phyloP scores from a whole-genome alignment of 2,329 filamentous ascomycete genomes.

The Verruconis gallopava region DNA sequence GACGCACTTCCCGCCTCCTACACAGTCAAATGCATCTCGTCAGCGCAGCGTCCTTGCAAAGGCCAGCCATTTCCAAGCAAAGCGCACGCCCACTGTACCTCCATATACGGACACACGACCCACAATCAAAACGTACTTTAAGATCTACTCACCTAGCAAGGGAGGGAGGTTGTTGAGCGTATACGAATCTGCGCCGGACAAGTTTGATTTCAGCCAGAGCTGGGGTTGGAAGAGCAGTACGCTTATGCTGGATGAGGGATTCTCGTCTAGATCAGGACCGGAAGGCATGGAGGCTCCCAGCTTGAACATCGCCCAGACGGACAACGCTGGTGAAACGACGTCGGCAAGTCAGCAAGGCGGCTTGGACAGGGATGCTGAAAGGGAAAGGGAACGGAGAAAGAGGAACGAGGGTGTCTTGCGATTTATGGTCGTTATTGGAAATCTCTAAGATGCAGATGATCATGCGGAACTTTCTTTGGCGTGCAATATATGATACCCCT shows the following conservation, averaged over 20 bases:
- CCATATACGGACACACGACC: slow-evolving; percentile 42
- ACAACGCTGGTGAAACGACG: slow-evolving; percentile 11
- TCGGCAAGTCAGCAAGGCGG: neutral
- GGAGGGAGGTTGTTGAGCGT: slow-evolving; percentile 45
- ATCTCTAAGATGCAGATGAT: slow-evolving; percentile 24
- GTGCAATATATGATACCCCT: no score
- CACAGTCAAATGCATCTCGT: slow-evolving; percentile 10
- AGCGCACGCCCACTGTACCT: slow-evolving; percentile 30
- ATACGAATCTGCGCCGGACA: slow-evolving; percentile 45
- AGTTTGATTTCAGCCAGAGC: slow-evolving; percentile 47
- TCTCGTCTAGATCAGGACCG: slow-evolving; percentile 12
- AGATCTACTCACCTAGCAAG: slow-evolving; percentile 46
- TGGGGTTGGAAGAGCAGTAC: slow-evolving; percentile 50
- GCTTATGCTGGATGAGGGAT: slow-evolving; percentile 40
- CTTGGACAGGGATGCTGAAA: slow-evolving; percentile 15
- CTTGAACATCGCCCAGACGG: slow-evolving; percentile 24
- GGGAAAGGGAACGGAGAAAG: slow-evolving; percentile 18
- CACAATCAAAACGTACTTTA: slow-evolving; percentile 49
- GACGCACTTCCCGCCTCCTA: slow-evolving; percentile 11
- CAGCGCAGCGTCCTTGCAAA: neutral
- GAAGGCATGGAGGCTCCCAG: slow-evolving; percentile 19
- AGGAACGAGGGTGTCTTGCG: slow-evolving; percentile 38
- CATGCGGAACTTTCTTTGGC: no score
- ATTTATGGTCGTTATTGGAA: slow-evolving; percentile 49
- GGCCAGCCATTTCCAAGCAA: neutral